Evolutionary conservation across 306 rosid species (phyloP), one percentile per base, ranked within the genome.

Genomic region (Datisca glomerata): DNA sequence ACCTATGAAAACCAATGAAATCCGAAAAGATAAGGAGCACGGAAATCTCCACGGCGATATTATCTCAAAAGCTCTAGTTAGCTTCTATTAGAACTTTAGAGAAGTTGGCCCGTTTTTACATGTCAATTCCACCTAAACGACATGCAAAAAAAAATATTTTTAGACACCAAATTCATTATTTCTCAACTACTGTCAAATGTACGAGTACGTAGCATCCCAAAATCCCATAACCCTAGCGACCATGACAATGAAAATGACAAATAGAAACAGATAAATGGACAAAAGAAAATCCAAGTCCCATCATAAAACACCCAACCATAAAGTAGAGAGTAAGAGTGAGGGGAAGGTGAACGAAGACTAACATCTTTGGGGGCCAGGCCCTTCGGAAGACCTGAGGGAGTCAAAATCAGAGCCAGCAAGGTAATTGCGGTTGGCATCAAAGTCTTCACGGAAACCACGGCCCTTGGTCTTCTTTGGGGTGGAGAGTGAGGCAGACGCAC

Each of bases 341-440:
- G 35, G 45, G 17, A 15, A 35, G 10, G n/a, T 18, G 34, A 18
- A 18, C 1, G 12, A n/a, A 24, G 13, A 63, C 80, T 41, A 10
- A 87, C 97, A 89, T 61, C 97, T 71, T 45, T 89, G 98, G 49
- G 96, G 94, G 14, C 91, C 96, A 28, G 80, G 81, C 20, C 96
- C 96, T 24, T 75, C 81, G 24, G 75, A 71, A 48, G 92, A 61
- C 64, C 71, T 68, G 41, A 84, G 80, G 29, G 94, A 71, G 53
- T 91, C 98, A 41, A 91, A 80, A 16, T 78, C 93, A 22, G 96
- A 76, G 47, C 62, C 81, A 3, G 81, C 45, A 19, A 91, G 92
- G 12, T 85, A 81, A 32, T 69, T 74, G 7, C 98, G 95, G 58
- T 72, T 75, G 48, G 73, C 50, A 51, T 77, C 85, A 21, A 74